Base-by-base conservation (phyloP, 805 yeast species). In the Cyberlindnera japonica region DNA sequence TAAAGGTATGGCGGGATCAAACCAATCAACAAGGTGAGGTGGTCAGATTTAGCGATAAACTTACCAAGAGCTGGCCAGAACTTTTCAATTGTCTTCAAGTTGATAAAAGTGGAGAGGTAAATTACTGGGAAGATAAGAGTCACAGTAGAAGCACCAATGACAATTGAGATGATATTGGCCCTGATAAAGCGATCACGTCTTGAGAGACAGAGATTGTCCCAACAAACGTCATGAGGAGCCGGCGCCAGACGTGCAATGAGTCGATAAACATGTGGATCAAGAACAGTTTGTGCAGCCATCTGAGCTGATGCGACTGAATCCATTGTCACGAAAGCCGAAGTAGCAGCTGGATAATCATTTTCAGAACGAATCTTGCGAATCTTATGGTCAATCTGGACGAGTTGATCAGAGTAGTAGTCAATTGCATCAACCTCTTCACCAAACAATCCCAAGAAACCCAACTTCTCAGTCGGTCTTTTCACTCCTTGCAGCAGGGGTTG, bases 271-370 rank as follows among this genome's bases (percentile, higher is more conserved):
- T 85, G 75, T 1, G 97, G 97, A 57, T 90, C 96, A 40, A 93
- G 61, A 0, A 91, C 90, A 0, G 97, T 91, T 61, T 93, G 99
- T 0, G 97, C 96, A 26, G 91, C 82, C 87, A 89, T 83, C 61
- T 91, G 99, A 4, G 98, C 97, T 47, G 90, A 81, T 0, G 96
- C 95, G 4, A 89, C 97, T 0, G 93, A 77, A 49, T 86, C 91
- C 96, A 91, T 85, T 0, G 98, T 93, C 7, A 91, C 79, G 62
- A 91, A 91, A 0, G 98, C 97, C 3, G 91, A 81, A 18, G 90
- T 83, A 1, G 95, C 84, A 2, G 95, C 75, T 8, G 39, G 30
- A 57, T 77, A 84, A 41, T 81, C 80, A 32, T 79, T 69, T 17
- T 65, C 68, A 26, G 95, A 69, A 10, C 61, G 43, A 16, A 44